phyloP scores from a whole-genome alignment of 73 alveolate species.

The Paramecium sexaurelia region DNA sequence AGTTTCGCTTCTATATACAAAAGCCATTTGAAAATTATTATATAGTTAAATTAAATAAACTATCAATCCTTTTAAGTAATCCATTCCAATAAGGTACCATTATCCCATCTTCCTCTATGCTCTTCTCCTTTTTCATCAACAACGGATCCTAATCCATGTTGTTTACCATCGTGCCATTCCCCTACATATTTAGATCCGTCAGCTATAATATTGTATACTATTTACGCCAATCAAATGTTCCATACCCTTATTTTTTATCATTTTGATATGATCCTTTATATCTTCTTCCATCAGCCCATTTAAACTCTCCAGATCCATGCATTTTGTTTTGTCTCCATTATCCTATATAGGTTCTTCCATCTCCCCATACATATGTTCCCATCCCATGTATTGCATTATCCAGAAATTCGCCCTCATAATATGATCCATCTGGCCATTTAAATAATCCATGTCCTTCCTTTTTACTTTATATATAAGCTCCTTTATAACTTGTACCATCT shows the following conservation, averaged over 20 bases:
- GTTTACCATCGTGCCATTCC: slow-evolving; percentile 77
- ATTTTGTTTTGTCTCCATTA: slow-evolving; percentile 77
- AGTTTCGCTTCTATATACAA: slow-evolving; percentile 16
- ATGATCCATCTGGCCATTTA: slow-evolving; percentile 70
- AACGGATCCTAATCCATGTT: slow-evolving; percentile 73
- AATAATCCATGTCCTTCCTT: slow-evolving; percentile 81
- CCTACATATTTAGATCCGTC: slow-evolving; percentile 83
- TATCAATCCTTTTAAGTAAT: slow-evolving; percentile 32
- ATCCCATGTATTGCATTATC: slow-evolving; percentile 78
- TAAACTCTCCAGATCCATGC: slow-evolving; percentile 72
- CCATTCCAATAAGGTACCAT: slow-evolving; percentile 65
- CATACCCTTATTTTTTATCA: slow-evolving; percentile 74
- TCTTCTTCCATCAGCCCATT: slow-evolving; percentile 77
- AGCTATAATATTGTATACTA: not conserved
- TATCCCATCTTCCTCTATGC: slow-evolving; percentile 66
- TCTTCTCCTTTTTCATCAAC: slow-evolving; percentile 44
- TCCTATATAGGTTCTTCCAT: slow-evolving; percentile 83
- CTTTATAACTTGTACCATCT: slow-evolving; percentile 87
- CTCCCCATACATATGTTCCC: slow-evolving; percentile 87
- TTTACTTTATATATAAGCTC: slow-evolving; percentile 76
- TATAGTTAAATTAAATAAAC: not conserved
- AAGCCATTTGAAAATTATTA: slow-evolving; percentile 11
- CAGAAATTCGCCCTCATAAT: slow-evolving; percentile 74
- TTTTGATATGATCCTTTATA: slow-evolving; percentile 70
- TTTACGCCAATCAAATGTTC: slow-evolving; percentile 68